Evolutionary conservation across 2,329 filamentous ascomycete genomes (phyloP).

Genomic region (Epichloe uncinata): DNA sequence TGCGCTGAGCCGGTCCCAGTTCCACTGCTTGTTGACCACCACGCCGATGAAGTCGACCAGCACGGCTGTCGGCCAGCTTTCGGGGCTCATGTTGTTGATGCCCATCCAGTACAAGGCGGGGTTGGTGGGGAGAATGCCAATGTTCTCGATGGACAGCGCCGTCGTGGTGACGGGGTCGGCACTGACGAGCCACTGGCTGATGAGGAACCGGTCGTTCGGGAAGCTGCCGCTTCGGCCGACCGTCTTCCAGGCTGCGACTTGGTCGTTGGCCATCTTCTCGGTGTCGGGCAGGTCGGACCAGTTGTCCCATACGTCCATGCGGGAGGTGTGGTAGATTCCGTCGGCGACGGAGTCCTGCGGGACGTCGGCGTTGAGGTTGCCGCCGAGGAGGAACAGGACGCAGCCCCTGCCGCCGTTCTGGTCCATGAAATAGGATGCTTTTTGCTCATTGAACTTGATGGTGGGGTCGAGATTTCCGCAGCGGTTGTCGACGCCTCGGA

Average conservation of each 20-base stretch:
- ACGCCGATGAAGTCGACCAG: constrained; percentile 20
- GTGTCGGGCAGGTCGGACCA: constrained; percentile 19
- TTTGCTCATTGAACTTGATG: constrained; percentile 14
- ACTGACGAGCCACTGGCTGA: constrained; percentile 20
- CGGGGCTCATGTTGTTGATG: constrained; percentile 15
- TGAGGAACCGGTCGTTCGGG: constrained; percentile 14
- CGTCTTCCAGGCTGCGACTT: constrained; percentile 11
- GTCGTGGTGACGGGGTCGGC: constrained; percentile 15
- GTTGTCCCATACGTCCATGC: constrained; percentile 15
- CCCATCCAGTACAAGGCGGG: constrained; percentile 23
- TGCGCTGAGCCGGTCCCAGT: constrained; percentile 17
- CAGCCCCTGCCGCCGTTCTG: constrained; percentile 20
- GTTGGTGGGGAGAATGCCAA: constrained; percentile 20
- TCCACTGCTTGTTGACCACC: constrained; percentile 12
- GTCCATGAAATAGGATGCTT: constrained; percentile 18
- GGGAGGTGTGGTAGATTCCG: constrained; percentile 17
- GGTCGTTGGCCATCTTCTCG: constrained; percentile 11
- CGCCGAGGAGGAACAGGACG: constrained; percentile 19
- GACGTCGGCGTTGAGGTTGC: constrained; percentile 10
- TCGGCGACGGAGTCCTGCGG: constrained; percentile 13
- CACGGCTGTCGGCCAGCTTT: constrained; percentile 18
- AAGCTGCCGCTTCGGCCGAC: constrained; percentile 9
- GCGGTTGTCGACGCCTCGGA: constrained; percentile 28
- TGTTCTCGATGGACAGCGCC: constrained; percentile 13
- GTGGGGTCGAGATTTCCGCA: constrained; percentile 14